Evolutionary conservation across 495 filamentous ascomycete species (phyloP).

Genomic region (Tuber aestivum): DNA sequence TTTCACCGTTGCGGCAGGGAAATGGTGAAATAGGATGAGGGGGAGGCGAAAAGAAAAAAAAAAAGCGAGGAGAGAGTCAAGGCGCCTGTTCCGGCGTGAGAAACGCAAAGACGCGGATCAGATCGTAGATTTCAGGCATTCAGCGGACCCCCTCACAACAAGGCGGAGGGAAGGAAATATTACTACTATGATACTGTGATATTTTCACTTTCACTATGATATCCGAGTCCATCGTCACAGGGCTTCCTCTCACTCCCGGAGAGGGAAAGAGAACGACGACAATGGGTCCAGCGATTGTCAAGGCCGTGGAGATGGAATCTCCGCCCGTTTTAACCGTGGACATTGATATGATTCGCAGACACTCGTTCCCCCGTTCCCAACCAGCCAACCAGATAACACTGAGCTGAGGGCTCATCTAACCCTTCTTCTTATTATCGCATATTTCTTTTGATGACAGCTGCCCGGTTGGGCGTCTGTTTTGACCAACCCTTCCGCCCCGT

Average conservation of each 20-base stretch:
- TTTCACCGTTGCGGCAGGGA: not conserved
- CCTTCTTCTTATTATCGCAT: not conserved
- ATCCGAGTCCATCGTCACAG: not conserved
- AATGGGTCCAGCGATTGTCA: not conserved
- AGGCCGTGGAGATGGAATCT: not conserved
- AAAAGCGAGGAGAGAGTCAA: not conserved
- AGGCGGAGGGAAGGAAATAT: not conserved
- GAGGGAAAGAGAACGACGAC: not conserved
- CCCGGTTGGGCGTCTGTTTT: not conserved
- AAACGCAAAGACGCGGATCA: not conserved
- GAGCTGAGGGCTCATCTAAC: not conserved
- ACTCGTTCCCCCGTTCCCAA: not conserved
- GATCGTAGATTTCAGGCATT: not conserved
- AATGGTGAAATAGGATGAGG: conserved; percentile 2
- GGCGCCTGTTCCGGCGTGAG: not conserved
- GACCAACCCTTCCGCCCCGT: not conserved
- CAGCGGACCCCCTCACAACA: not conserved
- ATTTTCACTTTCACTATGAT: too few relatives aligned
- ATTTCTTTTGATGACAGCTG: not conserved
- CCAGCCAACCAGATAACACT: not conserved
- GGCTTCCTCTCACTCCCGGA: not conserved
- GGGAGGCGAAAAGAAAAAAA: not conserved
- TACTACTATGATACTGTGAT: too few relatives aligned
- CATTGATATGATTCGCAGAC: not conserved
- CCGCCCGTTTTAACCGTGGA: not conserved